These are phyloP conservation scores for Irpex rosettiformis DNA, from an alignment of 1,284 basidiomycete species.

Conservation along the genomic window DNA sequence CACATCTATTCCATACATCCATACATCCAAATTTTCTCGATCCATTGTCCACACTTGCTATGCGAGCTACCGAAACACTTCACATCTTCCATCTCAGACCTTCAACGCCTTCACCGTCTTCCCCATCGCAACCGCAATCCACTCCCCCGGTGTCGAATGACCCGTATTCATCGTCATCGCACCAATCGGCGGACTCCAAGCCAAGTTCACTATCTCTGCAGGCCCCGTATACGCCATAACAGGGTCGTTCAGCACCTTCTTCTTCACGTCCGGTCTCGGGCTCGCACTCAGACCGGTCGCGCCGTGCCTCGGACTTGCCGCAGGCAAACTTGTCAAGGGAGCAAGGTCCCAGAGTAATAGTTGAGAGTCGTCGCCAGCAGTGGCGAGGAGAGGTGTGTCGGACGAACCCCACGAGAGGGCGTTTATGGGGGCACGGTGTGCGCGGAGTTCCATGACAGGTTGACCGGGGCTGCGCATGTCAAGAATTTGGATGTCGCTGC, in stretches of 20 bases:
- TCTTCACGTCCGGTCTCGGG: conserved; percentile 72
- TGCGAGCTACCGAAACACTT: no score
- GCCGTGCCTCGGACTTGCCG: conserved; percentile 54
- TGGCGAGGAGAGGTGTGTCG: conserved; percentile 79
- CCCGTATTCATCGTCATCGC: conserved; percentile 72
- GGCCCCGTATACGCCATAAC: conserved; percentile 81
- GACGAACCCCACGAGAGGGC: conserved; percentile 82
- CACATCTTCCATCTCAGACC: conserved; percentile 52
- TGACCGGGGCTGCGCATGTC: conserved; percentile 94
- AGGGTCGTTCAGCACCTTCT: conserved; percentile 68
- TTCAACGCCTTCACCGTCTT: conserved; percentile 80
- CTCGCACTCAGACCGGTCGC: conserved; percentile 63
- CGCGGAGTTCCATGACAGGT: conserved; percentile 87
- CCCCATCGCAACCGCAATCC: conserved; percentile 87
- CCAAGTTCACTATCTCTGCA: conserved; percentile 81
- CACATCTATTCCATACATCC: no score
- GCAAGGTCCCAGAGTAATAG: conserved; percentile 86
- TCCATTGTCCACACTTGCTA: no score
- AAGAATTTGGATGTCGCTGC: conserved; percentile 81
- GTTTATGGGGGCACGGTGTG: conserved; percentile 75
- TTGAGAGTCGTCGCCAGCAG: conserved; percentile 88
- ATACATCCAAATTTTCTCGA: no score
- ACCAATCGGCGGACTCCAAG: conserved; percentile 80
- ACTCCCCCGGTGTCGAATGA: conserved; percentile 78
- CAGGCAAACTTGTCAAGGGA: conserved; percentile 50